phyloP scores from a whole-genome alignment of 208 protist species.

The Novymonas esmeraldas region DNA sequence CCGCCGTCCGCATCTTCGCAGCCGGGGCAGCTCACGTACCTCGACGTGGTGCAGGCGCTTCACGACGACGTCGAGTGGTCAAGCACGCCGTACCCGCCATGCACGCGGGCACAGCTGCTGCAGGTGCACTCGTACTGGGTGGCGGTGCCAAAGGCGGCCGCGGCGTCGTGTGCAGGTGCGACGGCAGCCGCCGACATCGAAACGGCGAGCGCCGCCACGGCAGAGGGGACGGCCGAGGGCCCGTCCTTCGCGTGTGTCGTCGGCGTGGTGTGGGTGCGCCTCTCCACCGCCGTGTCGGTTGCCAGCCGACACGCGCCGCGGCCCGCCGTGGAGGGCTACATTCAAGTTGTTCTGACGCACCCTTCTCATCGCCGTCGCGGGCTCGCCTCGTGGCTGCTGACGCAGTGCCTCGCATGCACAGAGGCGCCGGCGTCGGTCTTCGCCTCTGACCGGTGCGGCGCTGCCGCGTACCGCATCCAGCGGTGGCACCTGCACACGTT shows the following conservation, averaged over 20 bases:
- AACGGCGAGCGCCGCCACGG: no score
- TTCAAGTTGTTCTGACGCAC: slow-evolving; percentile 67
- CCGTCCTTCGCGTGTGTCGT: slow-evolving; percentile 54
- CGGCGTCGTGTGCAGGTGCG: no score
- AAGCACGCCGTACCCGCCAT: slow-evolving; percentile 67
- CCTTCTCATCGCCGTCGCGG: slow-evolving; percentile 36
- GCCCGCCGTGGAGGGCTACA: slow-evolving; percentile 65
- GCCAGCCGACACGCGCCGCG: not conserved
- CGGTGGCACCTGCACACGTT: slow-evolving; percentile 83
- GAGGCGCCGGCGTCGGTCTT: slow-evolving; percentile 11
- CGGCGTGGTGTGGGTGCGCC: slow-evolving; percentile 75
- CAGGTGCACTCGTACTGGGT: slow-evolving; percentile 57
- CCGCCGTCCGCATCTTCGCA: not conserved
- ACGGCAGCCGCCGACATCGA: no score
- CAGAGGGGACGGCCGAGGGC: no score
- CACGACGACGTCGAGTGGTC: slow-evolving; percentile 6
- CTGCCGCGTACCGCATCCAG: slow-evolving; percentile 13
- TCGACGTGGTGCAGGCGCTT: slow-evolving; percentile 25
- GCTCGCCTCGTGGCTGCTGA: slow-evolving; percentile 42
- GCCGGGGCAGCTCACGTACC: slow-evolving; percentile 3
- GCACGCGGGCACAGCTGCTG: slow-evolving; percentile 46
- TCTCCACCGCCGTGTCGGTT: slow-evolving; percentile 21
- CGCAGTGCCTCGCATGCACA: slow-evolving; percentile 13
- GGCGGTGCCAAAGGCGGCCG: slow-evolving; percentile 9
- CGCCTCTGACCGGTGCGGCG: not conserved